Conservation (phyloP, 768 basidiomycete species). For the Tricholoma flavovirens region DNA sequence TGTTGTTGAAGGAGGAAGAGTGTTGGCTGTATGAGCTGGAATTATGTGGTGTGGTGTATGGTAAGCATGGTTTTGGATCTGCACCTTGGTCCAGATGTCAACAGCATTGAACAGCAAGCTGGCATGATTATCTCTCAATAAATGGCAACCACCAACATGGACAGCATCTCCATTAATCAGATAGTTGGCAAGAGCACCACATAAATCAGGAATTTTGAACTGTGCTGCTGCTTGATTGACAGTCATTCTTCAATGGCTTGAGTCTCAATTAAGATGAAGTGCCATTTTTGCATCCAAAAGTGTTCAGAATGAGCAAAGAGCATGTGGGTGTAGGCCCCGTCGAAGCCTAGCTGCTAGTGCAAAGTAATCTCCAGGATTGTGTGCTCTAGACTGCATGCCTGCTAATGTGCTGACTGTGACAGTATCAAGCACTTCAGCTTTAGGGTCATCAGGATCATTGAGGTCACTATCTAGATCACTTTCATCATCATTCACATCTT, state of each 20-base stretch:
- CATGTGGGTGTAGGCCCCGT: neutral
- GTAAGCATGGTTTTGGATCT: neutral
- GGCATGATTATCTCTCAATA: neutral
- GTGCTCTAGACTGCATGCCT: neutral
- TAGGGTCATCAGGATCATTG: neutral
- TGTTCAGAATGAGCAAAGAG: constrained; percentile 2
- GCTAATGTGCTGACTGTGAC: neutral
- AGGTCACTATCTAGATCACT: no score
- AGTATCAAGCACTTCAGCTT: neutral
- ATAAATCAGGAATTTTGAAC: constrained; percentile 9
- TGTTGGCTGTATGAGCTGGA: neutral
- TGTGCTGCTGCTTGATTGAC: constrained; percentile 1
- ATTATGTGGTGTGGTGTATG: constrained; percentile 2
- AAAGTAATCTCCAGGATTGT: constrained; percentile 4
- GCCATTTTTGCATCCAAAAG: constrained; percentile 2
- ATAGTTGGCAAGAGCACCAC: neutral
- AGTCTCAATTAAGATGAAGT: constrained; percentile 7
- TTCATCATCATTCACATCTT: neutral
- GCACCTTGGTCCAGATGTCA: neutral
- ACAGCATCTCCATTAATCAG: neutral
- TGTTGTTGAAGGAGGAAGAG: neutral
- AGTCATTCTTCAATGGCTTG: neutral
- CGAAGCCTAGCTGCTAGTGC: neutral
- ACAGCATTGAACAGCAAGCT: neutral
- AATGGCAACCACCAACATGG: neutral